A percentile compares a stretch with the other conserved stretches of the same genome.
phyloP scores from a whole-genome alignment of 2,329 filamentous ascomycete genomes.

The Amauroascus niger region DNA sequence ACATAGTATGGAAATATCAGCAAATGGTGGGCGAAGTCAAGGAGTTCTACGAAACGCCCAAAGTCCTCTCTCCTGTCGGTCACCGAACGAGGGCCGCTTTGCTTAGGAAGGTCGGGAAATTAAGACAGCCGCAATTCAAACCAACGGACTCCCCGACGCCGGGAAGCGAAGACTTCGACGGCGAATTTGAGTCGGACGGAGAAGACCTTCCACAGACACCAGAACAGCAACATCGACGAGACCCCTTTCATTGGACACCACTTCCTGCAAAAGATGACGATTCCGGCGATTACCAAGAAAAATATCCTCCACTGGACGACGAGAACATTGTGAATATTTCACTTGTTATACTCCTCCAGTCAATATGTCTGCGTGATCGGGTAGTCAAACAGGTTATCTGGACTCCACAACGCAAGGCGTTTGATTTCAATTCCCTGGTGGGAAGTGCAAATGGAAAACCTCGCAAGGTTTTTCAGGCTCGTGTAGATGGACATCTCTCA shows the following conservation, averaged over 20 bases:
- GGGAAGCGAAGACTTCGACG: too few species aligned
- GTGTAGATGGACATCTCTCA: conserved; percentile 13
- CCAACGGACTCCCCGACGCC: background rate
- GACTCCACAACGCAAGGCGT: background rate
- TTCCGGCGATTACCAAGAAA: background rate
- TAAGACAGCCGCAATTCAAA: background rate
- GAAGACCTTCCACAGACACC: too few species aligned
- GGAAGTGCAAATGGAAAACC: background rate
- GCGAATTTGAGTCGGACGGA: too few species aligned
- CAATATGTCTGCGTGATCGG: conserved; percentile 2
- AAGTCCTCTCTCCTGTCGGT: background rate
- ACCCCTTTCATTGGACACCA: background rate
- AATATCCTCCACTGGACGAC: conserved; percentile 9
- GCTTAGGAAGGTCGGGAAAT: background rate
- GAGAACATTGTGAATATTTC: conserved; percentile 15
- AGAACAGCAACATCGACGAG: too few species aligned
- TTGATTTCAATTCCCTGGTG: background rate
- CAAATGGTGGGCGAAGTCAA: background rate
- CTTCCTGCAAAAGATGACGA: background rate
- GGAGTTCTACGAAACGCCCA: background rate
- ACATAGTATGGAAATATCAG: background rate
- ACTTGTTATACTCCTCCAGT: conserved; percentile 10
- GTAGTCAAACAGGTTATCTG: background rate
- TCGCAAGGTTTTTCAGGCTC: conserved; percentile 9
- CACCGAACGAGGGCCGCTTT: background rate